A percentile compares a stretch with the other conserved stretches of the same genome.
phyloP scores from a whole-genome alignment of 306 rosid species.

The Begonia masoniana region DNA sequence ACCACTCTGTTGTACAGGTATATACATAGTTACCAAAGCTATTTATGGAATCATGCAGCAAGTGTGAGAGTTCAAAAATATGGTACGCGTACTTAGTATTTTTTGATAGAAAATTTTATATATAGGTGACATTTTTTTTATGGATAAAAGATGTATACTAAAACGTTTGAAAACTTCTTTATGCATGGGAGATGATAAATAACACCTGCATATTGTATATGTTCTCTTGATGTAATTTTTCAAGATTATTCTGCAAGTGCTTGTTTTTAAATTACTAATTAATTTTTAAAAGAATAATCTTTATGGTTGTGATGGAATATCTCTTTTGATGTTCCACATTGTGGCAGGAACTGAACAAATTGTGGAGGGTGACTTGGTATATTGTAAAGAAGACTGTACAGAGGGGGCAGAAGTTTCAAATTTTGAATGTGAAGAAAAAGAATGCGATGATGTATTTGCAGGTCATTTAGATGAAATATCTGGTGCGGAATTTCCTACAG shows the following conservation, averaged over 20 bases:
- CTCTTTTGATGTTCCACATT: constrained; percentile 13
- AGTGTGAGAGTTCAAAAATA: constrained; percentile 79
- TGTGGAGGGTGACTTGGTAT: constrained; percentile 80
- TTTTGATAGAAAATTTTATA: not conserved
- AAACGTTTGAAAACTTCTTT: too few species aligned
- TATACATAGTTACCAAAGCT: constrained; percentile 95
- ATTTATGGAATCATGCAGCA: constrained; percentile 90
- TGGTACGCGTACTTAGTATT: constrained; percentile 38
- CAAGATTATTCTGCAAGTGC: not conserved
- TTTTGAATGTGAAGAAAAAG: constrained; percentile 33
- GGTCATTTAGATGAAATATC: constrained; percentile 40
- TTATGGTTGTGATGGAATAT: not conserved
- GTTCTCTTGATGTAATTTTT: not conserved
- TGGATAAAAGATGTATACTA: too few species aligned
- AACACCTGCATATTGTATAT: too few species aligned
- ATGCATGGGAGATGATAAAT: too few species aligned
- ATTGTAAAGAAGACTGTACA: constrained; percentile 41
- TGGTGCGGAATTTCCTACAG: constrained; percentile 32
- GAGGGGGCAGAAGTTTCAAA: constrained; percentile 28
- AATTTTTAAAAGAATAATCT: too few species aligned
- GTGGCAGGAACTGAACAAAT: constrained; percentile 58
- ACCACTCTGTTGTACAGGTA: constrained; percentile 40
- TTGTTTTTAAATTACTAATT: too few species aligned
- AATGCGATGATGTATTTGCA: constrained; percentile 22
- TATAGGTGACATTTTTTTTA: too few species aligned